These are phyloP conservation scores for Leccinum olivaceopallidum DNA, from an alignment of 768 basidiomycete species.

Conservation along the genomic window DNA sequence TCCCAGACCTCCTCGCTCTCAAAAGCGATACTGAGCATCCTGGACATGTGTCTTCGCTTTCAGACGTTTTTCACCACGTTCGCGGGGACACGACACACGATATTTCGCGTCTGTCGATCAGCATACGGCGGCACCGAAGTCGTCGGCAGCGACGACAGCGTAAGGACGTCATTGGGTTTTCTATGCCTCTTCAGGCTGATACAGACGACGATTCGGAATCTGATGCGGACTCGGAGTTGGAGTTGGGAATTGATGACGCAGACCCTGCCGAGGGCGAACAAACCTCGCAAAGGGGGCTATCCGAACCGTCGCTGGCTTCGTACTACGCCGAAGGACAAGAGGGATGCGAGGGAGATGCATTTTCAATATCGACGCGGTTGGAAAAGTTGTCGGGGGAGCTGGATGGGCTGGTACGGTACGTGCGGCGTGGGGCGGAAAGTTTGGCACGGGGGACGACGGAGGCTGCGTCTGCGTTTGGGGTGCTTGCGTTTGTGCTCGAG, in stretches of 20 bases:
- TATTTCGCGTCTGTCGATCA: constrained; percentile 47
- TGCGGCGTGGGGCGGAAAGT: constrained; percentile 65
- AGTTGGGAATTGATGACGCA: background rate
- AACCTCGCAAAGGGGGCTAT: constrained; percentile 16
- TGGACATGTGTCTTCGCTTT: constrained; percentile 77
- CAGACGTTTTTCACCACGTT: constrained; percentile 60
- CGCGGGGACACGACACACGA: constrained; percentile 65
- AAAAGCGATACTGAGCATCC: constrained; percentile 63
- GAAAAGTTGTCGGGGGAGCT: constrained; percentile 71
- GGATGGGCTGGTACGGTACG: constrained; percentile 68
- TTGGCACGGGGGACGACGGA: constrained; percentile 63
- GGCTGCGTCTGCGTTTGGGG: constrained; percentile 62
- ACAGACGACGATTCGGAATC: constrained; percentile 37
- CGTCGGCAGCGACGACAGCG: constrained; percentile 56
- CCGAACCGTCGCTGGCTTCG: constrained; percentile 34
- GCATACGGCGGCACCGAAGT: constrained; percentile 60
- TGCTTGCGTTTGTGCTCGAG: constrained; percentile 74
- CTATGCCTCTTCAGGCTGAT: constrained; percentile 33
- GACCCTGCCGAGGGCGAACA: constrained; percentile 4
- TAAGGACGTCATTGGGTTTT: constrained; percentile 63
- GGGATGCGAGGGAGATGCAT: constrained; percentile 39
- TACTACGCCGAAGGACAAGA: constrained; percentile 20
- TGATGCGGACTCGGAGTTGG: constrained; percentile 34
- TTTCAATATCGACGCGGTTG: constrained; percentile 41
- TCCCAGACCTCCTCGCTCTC: constrained; percentile 62